Evolutionary conservation across 495 filamentous ascomycete species (phyloP).

Genomic region (Aspergillus coremiiformis): DNA sequence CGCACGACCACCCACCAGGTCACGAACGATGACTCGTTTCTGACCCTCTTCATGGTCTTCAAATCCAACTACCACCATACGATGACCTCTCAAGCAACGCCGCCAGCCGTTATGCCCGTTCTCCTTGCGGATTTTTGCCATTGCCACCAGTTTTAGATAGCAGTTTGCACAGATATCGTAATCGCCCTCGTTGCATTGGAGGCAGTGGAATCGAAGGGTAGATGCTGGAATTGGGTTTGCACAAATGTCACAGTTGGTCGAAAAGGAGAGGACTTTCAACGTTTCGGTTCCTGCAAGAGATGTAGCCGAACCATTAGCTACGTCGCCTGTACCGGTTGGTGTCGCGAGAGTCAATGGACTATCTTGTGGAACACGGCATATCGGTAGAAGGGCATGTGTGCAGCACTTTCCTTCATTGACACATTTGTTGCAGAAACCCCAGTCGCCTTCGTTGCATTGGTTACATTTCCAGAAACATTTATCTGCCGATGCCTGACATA

Average conservation of each 20-base stretch:
- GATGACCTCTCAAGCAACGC: slow-evolving; percentile 67
- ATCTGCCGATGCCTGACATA: slow-evolving; percentile 63
- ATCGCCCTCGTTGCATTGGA: slow-evolving; percentile 59
- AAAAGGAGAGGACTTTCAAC: slow-evolving; percentile 56
- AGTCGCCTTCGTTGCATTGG: slow-evolving; percentile 79
- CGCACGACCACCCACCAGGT: slow-evolving; percentile 63
- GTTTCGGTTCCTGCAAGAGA: slow-evolving; percentile 33
- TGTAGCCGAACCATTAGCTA: slow-evolving; percentile 15
- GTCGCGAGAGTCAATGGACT: slow-evolving; percentile 17
- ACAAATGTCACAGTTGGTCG: slow-evolving; percentile 69
- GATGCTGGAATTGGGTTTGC: slow-evolving; percentile 59
- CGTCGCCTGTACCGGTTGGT: slow-evolving; percentile 7
- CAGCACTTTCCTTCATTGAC: slow-evolving; percentile 71
- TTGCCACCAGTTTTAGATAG: slow-evolving; percentile 57
- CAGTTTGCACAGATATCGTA: slow-evolving; percentile 77
- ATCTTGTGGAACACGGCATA: slow-evolving; percentile 37
- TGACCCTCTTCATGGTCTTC: slow-evolving; percentile 53
- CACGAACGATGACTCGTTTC: slow-evolving; percentile 50
- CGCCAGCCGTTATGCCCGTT: slow-evolving; percentile 77
- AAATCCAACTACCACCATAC: slow-evolving; percentile 76
- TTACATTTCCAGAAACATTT: slow-evolving; percentile 79
- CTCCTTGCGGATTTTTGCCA: slow-evolving; percentile 56
- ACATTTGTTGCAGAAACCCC: slow-evolving; percentile 82
- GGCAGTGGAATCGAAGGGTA: slow-evolving; percentile 67
- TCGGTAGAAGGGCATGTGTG: slow-evolving; percentile 66